phyloP scores from a whole-genome alignment of 768 basidiomycete species.

The Piloderma croceum region DNA sequence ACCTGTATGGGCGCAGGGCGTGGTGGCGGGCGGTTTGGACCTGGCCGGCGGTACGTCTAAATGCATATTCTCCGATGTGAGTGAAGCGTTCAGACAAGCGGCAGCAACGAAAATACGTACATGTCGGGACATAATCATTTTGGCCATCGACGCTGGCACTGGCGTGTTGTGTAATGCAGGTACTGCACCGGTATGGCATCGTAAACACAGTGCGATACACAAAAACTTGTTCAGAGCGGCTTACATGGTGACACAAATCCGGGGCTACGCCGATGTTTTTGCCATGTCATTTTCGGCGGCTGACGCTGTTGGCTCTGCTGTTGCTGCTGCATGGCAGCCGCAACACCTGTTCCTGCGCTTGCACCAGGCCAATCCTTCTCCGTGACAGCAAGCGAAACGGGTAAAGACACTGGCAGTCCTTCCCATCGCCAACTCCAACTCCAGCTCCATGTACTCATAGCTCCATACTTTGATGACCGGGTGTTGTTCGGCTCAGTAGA shows the following conservation, averaged over 20 bases:
- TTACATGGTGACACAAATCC: not conserved
- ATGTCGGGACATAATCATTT: constrained; percentile 50
- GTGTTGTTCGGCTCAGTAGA: too few relatives aligned
- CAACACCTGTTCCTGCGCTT: constrained; percentile 17
- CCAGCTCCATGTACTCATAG: too few relatives aligned
- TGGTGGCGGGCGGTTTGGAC: too few relatives aligned
- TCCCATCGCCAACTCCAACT: too few relatives aligned
- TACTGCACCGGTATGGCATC: constrained; percentile 22
- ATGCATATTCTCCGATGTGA: too few relatives aligned
- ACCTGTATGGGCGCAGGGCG: too few relatives aligned
- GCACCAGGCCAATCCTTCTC: constrained; percentile 12
- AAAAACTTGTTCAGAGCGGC: not conserved
- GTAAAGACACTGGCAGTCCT: constrained; percentile 21
- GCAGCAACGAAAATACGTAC: constrained; percentile 27
- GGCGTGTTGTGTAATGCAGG: constrained; percentile 39
- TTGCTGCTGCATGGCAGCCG: constrained; percentile 14
- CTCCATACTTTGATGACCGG: too few relatives aligned
- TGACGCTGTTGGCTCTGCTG: constrained; percentile 14
- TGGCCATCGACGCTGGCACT: constrained; percentile 44
- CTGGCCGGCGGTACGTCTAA: too few relatives aligned
- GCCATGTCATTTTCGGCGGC: constrained; percentile 14
- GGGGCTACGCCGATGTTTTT: not conserved
- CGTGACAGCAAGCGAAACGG: constrained; percentile 19
- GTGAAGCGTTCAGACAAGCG: too few relatives aligned
- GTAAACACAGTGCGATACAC: constrained; percentile 1